phyloP scores from a whole-genome alignment of 2,329 filamentous ascomycete genomes.

The Diaporthe longicolla region DNA sequence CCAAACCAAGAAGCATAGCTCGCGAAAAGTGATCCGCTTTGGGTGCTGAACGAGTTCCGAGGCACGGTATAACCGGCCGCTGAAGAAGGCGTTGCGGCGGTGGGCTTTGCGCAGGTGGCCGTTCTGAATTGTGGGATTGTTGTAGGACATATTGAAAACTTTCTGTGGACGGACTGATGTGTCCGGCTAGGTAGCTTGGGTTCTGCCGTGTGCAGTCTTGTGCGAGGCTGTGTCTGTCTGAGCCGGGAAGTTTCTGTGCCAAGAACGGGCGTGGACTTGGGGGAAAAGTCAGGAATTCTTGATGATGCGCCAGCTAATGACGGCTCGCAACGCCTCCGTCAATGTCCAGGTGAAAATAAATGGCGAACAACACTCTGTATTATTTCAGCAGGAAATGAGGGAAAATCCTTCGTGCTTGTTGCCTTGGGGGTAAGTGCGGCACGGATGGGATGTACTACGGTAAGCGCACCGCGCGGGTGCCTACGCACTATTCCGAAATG shows the following conservation, averaged over 20 bases:
- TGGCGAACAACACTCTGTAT: neutral
- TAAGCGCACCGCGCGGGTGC: neutral
- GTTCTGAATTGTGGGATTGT: neutral
- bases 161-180: too few relatives aligned
- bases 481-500: constrained; percentile 19
- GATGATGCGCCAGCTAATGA: neutral
- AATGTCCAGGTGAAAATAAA: neutral
- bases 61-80: constrained; percentile 40
- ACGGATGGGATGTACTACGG: too few relatives aligned
- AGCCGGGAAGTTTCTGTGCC: too few relatives aligned
- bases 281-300: neutral
- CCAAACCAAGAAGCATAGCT: constrained; percentile 38
- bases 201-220: too few relatives aligned
- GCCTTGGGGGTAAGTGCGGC: neutral
- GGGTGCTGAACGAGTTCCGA: constrained; percentile 43
- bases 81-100: constrained; percentile 43
- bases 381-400: neutral
- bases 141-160: neutral
- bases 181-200: neutral
- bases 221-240: neutral
- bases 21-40: constrained; percentile 41
- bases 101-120: neutral
- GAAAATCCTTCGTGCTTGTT: constrained; percentile 4
- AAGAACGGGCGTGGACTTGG: too few relatives aligned
- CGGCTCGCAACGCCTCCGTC: neutral